Conservation (phyloP, 495 filamentous ascomycete species). For the Xylaria nigripes region DNA sequence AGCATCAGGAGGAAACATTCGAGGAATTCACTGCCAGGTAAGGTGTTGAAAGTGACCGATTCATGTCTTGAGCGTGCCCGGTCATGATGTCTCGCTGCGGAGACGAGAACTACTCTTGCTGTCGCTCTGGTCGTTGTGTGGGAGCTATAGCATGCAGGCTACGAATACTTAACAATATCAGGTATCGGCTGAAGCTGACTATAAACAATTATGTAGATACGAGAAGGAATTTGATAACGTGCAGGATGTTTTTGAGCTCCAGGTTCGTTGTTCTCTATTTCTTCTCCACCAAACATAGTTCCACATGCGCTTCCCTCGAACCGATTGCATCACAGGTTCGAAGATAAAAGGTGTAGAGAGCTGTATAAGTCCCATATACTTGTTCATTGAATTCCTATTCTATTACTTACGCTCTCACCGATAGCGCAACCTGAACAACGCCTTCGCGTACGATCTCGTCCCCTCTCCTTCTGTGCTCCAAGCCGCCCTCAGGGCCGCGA, state of each 20-base stretch:
- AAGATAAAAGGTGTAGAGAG: neutral
- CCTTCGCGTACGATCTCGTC: slow-evolving; percentile 99
- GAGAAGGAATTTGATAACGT: slow-evolving; percentile 98
- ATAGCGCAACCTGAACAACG: slow-evolving; percentile 99
- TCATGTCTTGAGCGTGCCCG: neutral
- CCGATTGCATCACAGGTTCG: slow-evolving; percentile 4
- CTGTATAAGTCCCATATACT: neutral
- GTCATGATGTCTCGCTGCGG: neutral
- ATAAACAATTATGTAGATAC: slow-evolving; percentile 53
- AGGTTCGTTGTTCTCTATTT: slow-evolving; percentile 53
- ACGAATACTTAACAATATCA: slow-evolving; percentile 14
- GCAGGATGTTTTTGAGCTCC: slow-evolving; percentile 98
- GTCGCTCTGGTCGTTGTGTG: neutral
- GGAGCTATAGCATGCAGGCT: slow-evolving; percentile 19
- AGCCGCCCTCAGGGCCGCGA: slow-evolving; percentile 82
- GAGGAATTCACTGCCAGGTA: slow-evolving; percentile 99
- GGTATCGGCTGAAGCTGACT: slow-evolving; percentile 20
- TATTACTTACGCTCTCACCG: slow-evolving; percentile 10
- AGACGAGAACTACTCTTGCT: neutral
- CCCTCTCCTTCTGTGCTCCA: slow-evolving; percentile 86
- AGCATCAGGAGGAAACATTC: slow-evolving; percentile 83
- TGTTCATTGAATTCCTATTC: neutral
- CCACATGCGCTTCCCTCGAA: slow-evolving; percentile 9
- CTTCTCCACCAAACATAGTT: slow-evolving; percentile 1
- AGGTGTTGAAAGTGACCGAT: slow-evolving; percentile 25